phyloP scores from a whole-genome alignment of 805 yeast species.

The Maudiozyma serrabonitensis region DNA sequence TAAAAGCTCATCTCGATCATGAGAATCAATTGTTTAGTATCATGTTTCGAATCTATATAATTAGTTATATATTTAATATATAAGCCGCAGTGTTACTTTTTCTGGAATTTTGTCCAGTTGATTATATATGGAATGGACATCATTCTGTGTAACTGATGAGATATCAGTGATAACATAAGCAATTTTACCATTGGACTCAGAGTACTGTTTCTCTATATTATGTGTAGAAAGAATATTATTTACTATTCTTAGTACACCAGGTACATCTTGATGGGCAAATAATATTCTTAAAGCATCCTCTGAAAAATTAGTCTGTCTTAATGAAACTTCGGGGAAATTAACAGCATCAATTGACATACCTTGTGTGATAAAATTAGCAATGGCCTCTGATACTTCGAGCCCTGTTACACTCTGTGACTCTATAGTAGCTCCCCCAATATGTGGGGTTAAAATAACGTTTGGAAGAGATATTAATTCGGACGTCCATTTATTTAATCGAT shows the following conservation, averaged over 20 bases:
- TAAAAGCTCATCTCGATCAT: too few relatives aligned
- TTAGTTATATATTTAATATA: conserved; percentile 42
- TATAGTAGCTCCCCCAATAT: conserved; percentile 97
- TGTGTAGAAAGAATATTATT: conserved; percentile 88
- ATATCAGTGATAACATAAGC: conserved; percentile 98
- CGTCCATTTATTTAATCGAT: conserved; percentile 70
- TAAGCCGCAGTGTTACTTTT: conserved; percentile 79
- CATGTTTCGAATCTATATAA: too few relatives aligned
- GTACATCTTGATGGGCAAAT: conserved; percentile 93
- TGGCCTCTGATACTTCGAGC: conserved; percentile 77
- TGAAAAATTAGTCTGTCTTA: conserved; percentile 76
- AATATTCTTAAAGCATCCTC: conserved; percentile 86
- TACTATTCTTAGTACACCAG: conserved; percentile 94
- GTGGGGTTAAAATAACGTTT: conserved; percentile 89
- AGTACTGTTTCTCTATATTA: conserved; percentile 94
- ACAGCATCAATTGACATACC: conserved; percentile 92
- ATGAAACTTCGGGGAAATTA: conserved; percentile 94
- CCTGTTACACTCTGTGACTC: conserved; percentile 98
- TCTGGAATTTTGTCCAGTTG: conserved; percentile 80
- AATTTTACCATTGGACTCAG: conserved; percentile 88
- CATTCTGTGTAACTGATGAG: conserved; percentile 67
- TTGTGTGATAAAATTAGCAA: conserved; percentile 86
- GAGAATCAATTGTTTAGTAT: too few relatives aligned
- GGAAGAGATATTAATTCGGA: conserved; percentile 69
- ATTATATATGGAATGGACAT: conserved; percentile 73